phyloP scores from a whole-genome alignment of 2,329 filamentous ascomycete species.

The Elsinoe fawcettii region DNA sequence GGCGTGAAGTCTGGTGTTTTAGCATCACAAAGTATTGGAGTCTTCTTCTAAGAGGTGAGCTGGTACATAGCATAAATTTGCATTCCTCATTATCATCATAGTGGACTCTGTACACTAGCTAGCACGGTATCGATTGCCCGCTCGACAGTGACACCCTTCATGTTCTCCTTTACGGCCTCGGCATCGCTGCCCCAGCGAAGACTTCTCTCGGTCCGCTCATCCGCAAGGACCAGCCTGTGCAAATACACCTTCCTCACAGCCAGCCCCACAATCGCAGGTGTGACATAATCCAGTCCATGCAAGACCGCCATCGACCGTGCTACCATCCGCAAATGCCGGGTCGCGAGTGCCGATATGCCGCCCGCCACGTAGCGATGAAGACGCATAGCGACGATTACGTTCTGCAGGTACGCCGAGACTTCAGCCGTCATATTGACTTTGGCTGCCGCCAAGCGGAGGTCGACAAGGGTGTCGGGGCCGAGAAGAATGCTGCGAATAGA shows the following conservation, averaged over 20 bases:
- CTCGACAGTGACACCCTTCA: constrained; percentile 52
- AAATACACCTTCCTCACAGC: constrained; percentile 81
- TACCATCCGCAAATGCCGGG: constrained; percentile 58
- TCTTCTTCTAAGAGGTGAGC: not conserved
- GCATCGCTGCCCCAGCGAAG: constrained; percentile 86
- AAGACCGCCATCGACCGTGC: constrained; percentile 65
- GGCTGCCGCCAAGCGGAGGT: constrained; percentile 51
- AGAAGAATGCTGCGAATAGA: not conserved
- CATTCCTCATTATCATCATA: constrained; percentile 26
- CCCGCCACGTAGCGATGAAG: constrained; percentile 76
- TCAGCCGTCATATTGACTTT: constrained; percentile 63
- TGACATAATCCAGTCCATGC: constrained; percentile 71
- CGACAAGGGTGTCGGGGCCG: constrained; percentile 44
- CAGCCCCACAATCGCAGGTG: constrained; percentile 73
- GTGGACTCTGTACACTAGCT: constrained; percentile 48
- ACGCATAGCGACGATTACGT: constrained; percentile 78
- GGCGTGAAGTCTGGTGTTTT: no score
- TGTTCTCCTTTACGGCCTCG: constrained; percentile 56
- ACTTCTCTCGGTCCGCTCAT: constrained; percentile 68
- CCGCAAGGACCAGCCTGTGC: constrained; percentile 68
- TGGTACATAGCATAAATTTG: not conserved
- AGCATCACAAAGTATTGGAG: not conserved
- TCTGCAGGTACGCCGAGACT: constrained; percentile 74
- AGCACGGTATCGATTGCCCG: constrained; percentile 53
- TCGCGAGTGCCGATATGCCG: constrained; percentile 70